A percentile compares a stretch with the other conserved stretches of the same genome.
These are phyloP conservation scores for Ophiocordyceps sinensis DNA, from an alignment of 2,329 filamentous ascomycete species.

Conservation along the genomic window DNA sequence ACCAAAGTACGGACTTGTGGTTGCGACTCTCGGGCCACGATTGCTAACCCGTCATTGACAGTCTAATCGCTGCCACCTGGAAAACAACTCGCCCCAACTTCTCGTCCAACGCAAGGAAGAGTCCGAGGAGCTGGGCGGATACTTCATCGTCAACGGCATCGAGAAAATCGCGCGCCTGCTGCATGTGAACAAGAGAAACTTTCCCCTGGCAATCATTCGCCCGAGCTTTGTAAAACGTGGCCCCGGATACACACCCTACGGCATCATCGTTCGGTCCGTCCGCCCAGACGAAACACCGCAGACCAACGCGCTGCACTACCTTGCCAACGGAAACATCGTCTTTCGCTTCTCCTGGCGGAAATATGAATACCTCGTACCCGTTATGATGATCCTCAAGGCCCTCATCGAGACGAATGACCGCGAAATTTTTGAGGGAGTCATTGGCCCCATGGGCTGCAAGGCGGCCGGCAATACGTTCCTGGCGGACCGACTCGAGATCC, in stretches of 20 bases:
- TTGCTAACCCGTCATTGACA: constrained; percentile 16
- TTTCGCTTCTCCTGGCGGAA: constrained; percentile 98
- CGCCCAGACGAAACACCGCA: constrained; percentile 96
- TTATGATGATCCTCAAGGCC: constrained; percentile 94
- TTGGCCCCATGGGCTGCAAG: constrained; percentile 63
- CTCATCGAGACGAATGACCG: constrained; percentile 91
- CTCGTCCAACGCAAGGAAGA: constrained; percentile 86
- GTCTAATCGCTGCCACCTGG: constrained; percentile 84
- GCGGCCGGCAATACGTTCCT: constrained; percentile 81
- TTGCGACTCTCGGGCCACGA: background rate
- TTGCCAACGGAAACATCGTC: constrained; percentile 89
- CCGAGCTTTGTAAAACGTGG: constrained; percentile 83
- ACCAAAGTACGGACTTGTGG: constrained; percentile 48
- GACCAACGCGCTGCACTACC: constrained; percentile 92
- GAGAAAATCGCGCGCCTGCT: constrained; percentile 93
- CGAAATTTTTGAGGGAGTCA: constrained; percentile 88
- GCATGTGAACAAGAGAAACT: constrained; percentile 81
- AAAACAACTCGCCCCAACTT: constrained; percentile 67
- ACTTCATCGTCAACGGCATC: constrained; percentile 95
- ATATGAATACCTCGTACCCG: constrained; percentile 88
- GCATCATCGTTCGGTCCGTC: constrained; percentile 82
- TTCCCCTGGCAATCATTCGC: constrained; percentile 85
- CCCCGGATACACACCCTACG: constrained; percentile 72
- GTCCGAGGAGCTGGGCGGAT: constrained; percentile 88
- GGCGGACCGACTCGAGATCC: constrained; percentile 82